Conservation (phyloP, 2,329 filamentous ascomycete species). For the Didymellaceae sp. region DNA sequence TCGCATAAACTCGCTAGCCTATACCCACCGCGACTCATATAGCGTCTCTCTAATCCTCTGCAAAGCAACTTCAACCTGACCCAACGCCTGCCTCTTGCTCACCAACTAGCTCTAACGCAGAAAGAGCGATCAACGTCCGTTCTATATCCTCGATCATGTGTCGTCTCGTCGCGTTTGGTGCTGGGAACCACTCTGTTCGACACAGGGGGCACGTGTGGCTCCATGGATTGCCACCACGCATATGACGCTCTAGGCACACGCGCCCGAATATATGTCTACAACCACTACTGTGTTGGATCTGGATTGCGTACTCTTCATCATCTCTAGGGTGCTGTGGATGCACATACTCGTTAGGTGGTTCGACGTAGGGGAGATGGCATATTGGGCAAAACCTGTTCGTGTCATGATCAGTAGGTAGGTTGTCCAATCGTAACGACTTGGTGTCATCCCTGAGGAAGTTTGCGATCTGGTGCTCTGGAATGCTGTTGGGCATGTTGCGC, state of each 20-base stretch:
- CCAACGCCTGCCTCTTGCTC: slow-evolving; percentile 16
- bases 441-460: slow-evolving; percentile 32
- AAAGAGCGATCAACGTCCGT: slow-evolving; percentile 12
- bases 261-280: slow-evolving; percentile 32
- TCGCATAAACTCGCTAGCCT: no score
- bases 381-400: slow-evolving; percentile 22
- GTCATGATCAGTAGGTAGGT: neutral
- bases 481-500: slow-evolving; percentile 20
- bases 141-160: slow-evolving; percentile 17
- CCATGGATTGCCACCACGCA: slow-evolving; percentile 27
- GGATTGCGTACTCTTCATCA: slow-evolving; percentile 26
- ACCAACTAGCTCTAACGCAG: slow-evolving; percentile 12
- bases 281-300: slow-evolving; percentile 12
- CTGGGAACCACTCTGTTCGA: slow-evolving; percentile 27
- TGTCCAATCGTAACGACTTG: slow-evolving; percentile 1
- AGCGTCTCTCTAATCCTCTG: slow-evolving; percentile 20
- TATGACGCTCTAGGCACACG: slow-evolving; percentile 27
- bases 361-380: slow-evolving; percentile 21
- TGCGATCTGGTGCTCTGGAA: slow-evolving; percentile 20
- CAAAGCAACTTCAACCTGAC: slow-evolving; percentile 18
- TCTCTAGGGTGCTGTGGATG: slow-evolving; percentile 25
- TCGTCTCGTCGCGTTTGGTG: slow-evolving; percentile 17
- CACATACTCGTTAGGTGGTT: slow-evolving; percentile 22
- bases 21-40: slow-evolving; percentile 24
- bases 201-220: slow-evolving; percentile 32